Percentiles rank a stretch among this genome's conserved stretches.
Conservation (phyloP, 371 early-diverging fungal species). For the Mortierella sp. region DNA sequence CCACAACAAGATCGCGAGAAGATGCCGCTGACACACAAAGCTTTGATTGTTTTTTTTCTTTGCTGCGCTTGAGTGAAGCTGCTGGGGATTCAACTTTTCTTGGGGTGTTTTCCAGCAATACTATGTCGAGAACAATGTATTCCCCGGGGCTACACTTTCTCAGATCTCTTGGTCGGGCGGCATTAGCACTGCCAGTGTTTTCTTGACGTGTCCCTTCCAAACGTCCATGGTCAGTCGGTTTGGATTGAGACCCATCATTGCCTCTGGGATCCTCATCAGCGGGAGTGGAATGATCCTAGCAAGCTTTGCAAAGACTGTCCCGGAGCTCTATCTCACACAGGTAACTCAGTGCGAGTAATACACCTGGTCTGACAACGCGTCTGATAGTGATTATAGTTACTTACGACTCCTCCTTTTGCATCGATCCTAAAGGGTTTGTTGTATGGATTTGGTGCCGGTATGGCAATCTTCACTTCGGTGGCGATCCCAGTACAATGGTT, state of each 20-base stretch:
- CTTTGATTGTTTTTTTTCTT: neutral
- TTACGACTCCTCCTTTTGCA: no score
- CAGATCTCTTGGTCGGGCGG: slow-evolving; percentile 66
- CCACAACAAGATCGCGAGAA: no score
- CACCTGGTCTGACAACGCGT: no score
- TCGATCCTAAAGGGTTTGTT: slow-evolving; percentile 47
- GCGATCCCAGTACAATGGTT: slow-evolving; percentile 69
- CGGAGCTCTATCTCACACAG: slow-evolving; percentile 71
- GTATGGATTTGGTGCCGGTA: slow-evolving; percentile 26
- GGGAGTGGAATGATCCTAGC: slow-evolving; percentile 64
- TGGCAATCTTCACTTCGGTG: slow-evolving; percentile 41
- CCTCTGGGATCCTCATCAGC: slow-evolving; percentile 62
- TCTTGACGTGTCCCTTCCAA: slow-evolving; percentile 64
- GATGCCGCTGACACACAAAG: no score
- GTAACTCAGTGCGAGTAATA: slow-evolving; percentile 21
- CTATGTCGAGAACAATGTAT: slow-evolving; percentile 48
- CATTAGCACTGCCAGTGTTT: slow-evolving; percentile 54
- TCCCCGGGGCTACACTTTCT: slow-evolving; percentile 48
- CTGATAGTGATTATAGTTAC: no score
- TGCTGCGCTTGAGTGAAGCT: neutral
- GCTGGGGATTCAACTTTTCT: slow-evolving; percentile 56
- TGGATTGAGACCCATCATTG: slow-evolving; percentile 65
- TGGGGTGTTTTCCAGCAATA: slow-evolving; percentile 63
- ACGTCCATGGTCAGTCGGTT: slow-evolving; percentile 64
- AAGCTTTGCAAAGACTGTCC: slow-evolving; percentile 63